Base-by-base conservation (phyloP, 345 rosid species). In the Cardamine occulta region DNA sequence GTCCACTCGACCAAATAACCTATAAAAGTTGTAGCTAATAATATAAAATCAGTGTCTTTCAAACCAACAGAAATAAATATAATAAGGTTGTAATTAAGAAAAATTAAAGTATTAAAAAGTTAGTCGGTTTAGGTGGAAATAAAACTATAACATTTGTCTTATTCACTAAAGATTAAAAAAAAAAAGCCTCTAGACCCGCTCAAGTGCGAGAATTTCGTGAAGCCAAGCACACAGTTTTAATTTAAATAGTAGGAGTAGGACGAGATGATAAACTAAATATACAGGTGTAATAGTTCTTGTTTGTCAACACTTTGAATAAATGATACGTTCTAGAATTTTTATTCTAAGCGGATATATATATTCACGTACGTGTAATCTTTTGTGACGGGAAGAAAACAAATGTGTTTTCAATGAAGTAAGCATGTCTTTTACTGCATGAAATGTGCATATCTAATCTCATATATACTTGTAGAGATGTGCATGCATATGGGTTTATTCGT, bases 1-100 rank as follows among this genome's bases (percentile, higher is more conserved):
- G 66, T 69, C 66, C 75, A 70, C 32, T 63, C 71, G 66, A 66
- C 71, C 74, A 47, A 61, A 69, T 44, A 69, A 70, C 47, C 74
- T 69, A 44, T 24, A 8, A 0, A 70, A 63, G 49, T 26, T 31
- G 17, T 31, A 3, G 15, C 9, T 51, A 9, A 24, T 51, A 44
- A 12, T 42, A 48, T 6, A 45, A 6, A 26, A 1, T 6, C 15
- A 45, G 13, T 15, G 49, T 5, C 8, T 45, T 45, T 45, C 49
- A 15, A 18, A 44, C 49, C 49, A 44, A 15, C 49, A 5, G 0
- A 45, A 45, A 44, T 44, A 15, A 44, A 44, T 44, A 44, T 44
- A 57, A 59, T 21, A 40, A 68, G 8, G 1, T 9, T 58, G 10
- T 39, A 49, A 59, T 58, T 28, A 47, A 29, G 15, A 24, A n/a